A percentile compares a stretch with the other conserved stretches of the same genome.
Conservation (phyloP, 306 rosid species). For the Ormosia emarginata region DNA sequence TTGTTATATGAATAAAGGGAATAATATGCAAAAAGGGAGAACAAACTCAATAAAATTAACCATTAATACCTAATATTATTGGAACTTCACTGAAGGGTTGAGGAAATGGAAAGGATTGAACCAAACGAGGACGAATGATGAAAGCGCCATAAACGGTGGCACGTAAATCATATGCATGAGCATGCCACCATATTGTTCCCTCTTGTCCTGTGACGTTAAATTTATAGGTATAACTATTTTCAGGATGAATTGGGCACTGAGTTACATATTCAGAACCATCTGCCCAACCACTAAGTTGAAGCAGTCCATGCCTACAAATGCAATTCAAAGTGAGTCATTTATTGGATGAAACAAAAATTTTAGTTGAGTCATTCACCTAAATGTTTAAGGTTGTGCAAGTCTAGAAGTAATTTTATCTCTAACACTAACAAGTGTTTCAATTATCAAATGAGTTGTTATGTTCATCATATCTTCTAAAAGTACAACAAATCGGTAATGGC, state of each 20-base stretch:
- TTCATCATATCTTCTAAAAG: no score
- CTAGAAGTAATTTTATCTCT: no score
- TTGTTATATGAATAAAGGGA: no score
- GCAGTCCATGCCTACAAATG: conserved; percentile 52
- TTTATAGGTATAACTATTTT: conserved; percentile 33
- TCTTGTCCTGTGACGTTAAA: conserved; percentile 54
- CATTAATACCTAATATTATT: conserved; percentile 40
- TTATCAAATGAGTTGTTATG: no score
- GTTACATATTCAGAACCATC: conserved; percentile 56
- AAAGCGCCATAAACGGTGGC: conserved; percentile 63
- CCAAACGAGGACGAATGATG: conserved; percentile 37
- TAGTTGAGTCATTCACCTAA: no score
- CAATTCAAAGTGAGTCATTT: neutral
- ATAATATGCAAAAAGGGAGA: no score
- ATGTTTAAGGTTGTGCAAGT: no score
- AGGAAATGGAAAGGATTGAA: conserved; percentile 25
- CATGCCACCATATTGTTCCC: conserved; percentile 81
- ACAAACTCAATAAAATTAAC: neutral
- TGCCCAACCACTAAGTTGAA: conserved; percentile 58
- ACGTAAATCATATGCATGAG: conserved; percentile 50
- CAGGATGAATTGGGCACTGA: conserved; percentile 51
- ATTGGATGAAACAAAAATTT: neutral
- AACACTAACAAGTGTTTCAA: no score
- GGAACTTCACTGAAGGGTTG: conserved; percentile 41
- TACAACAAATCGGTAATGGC: no score